Evolutionary conservation across 352 stramenopile genomes (phyloP).

Genomic region (Phytophthora pistaciae): DNA sequence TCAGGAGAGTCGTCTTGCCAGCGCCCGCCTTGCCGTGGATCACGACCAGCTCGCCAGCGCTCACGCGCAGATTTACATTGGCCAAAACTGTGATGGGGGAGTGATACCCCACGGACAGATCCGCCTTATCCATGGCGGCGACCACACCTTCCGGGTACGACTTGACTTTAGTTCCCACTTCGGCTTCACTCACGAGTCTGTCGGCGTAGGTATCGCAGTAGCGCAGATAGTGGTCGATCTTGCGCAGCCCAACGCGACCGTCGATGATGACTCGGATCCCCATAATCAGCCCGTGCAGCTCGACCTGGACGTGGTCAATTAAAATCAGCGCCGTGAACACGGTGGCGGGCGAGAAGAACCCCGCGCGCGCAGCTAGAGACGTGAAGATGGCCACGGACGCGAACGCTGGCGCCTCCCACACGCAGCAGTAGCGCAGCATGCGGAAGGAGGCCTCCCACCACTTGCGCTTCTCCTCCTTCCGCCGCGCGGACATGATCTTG

Average conservation of each 20-base stretch:
- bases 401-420: slow-evolving; percentile 48
- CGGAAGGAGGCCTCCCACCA: slow-evolving; percentile 33
- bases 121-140: slow-evolving; percentile 31
- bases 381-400: slow-evolving; percentile 47
- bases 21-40: slow-evolving; percentile 47
- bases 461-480: slow-evolving; percentile 42
- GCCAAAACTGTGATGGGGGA: slow-evolving; percentile 40
- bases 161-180: slow-evolving; percentile 4
- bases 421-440: slow-evolving; percentile 43
- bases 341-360: slow-evolving; percentile 42
- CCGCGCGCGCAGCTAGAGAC: slow-evolving; percentile 31
- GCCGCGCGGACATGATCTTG: slow-evolving; percentile 46
- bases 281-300: slow-evolving; percentile 46
- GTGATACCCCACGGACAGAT: slow-evolving; percentile 25
- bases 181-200: background rate
- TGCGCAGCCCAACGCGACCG: slow-evolving; percentile 30
- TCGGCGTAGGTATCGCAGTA: slow-evolving; percentile 32
- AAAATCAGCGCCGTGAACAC: slow-evolving; percentile 48
- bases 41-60: slow-evolving; percentile 44
- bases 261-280: slow-evolving; percentile 38
- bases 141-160: slow-evolving; percentile 30
- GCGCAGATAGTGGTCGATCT: slow-evolving; percentile 31
- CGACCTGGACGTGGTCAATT: slow-evolving; percentile 44
- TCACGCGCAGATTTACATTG: slow-evolving; percentile 40
- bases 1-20: slow-evolving; percentile 53